A percentile compares a stretch with the other conserved stretches of the same genome.
Conservation (phyloP, 176 grass and related monocot genomes). For the Ensete ventricosum region DNA sequence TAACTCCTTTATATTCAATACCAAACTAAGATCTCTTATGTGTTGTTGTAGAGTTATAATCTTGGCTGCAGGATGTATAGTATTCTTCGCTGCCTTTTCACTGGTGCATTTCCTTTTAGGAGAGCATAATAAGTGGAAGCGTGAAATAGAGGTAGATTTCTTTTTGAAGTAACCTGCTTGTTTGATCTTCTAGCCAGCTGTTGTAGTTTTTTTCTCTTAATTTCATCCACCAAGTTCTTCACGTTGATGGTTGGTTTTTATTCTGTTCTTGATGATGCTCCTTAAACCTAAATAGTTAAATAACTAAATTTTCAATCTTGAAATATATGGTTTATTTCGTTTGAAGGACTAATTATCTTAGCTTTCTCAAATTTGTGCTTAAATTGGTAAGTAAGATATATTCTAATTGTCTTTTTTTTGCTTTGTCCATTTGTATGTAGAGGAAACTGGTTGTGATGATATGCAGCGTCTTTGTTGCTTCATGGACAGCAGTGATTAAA, state of each 20-base stretch:
- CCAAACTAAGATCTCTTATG: slow-evolving; percentile 28
- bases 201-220: neutral
- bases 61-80: slow-evolving; percentile 66
- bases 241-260: neutral
- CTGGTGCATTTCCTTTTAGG: slow-evolving; percentile 82
- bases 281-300: neutral
- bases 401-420: neutral
- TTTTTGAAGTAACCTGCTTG: neutral
- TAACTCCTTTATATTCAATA: neutral
- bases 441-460: slow-evolving; percentile 98
- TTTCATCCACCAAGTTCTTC: neutral
- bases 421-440: slow-evolving; percentile 27
- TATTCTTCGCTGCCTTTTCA: slow-evolving; percentile 79
- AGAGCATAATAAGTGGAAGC: slow-evolving; percentile 57
- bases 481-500: slow-evolving; percentile 93
- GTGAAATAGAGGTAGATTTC: slow-evolving; percentile 80
- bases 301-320: neutral
- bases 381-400: neutral
- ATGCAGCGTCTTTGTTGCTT: slow-evolving; percentile 95
- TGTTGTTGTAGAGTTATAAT: slow-evolving; percentile 42
- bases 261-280: neutral
- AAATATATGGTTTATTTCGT: too few species aligned
- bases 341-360: neutral
- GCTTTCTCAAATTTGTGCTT: neutral
- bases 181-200: neutral